Conservation (phyloP, 768 basidiomycete species). For the Paxillus ammoniavirescens region DNA sequence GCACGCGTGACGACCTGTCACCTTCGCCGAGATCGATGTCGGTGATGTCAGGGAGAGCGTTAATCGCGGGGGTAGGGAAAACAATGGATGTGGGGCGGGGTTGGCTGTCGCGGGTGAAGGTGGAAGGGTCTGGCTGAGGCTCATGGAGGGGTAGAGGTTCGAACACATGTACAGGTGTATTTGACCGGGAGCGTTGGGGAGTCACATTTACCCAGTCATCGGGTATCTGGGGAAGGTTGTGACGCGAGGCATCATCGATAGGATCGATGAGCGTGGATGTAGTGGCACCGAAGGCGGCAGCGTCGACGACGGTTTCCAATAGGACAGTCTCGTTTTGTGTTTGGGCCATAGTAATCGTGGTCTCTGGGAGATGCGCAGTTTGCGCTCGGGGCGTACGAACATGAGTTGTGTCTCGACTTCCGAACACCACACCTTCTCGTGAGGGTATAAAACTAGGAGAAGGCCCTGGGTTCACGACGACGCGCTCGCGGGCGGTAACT, state of each 20-base stretch:
- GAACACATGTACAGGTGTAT: not conserved
- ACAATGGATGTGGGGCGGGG: conserved; percentile 15
- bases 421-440: conserved; percentile 12
- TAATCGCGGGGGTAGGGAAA: conserved; percentile 8
- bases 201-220: conserved; percentile 32
- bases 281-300: not conserved
- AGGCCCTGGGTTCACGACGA: conserved; percentile 15
- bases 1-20: conserved; percentile 3
- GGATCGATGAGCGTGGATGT: conserved; percentile 3
- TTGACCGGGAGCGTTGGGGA: conserved; percentile 5
- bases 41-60: conserved; percentile 15
- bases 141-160: conserved; percentile 7
- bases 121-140: not conserved
- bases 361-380: conserved; percentile 3
- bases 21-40: conserved; percentile 10
- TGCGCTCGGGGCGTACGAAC: conserved; percentile 5
- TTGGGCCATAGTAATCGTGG: conserved; percentile 12
- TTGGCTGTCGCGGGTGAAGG: not conserved
- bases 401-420: conserved; percentile 12
- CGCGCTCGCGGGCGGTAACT: conserved; percentile 20
- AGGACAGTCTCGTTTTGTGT: conserved; percentile 7
- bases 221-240: conserved; percentile 18
- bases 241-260: conserved; percentile 16
- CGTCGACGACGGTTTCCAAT: not conserved
- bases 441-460: conserved; percentile 30